phyloP scores from a whole-genome alignment of 352 stramenopile species.

The Phytopythium mirpurense region DNA sequence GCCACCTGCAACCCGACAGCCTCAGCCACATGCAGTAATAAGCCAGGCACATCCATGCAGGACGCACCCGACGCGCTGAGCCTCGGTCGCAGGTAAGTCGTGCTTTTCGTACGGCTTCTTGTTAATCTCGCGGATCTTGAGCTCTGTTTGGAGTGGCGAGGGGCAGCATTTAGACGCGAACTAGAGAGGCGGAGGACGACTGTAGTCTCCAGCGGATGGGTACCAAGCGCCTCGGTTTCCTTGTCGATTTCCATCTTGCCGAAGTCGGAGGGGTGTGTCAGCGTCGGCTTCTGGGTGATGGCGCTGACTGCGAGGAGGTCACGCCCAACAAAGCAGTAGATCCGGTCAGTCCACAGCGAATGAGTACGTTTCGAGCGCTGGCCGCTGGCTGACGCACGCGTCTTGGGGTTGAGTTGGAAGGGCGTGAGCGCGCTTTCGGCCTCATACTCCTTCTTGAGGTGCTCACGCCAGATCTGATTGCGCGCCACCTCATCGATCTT shows the following conservation, averaged over 20 bases:
- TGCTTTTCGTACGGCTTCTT: conserved; percentile 70
- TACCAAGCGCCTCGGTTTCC: conserved; percentile 52
- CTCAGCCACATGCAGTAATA: neutral
- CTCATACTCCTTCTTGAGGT: conserved; percentile 79
- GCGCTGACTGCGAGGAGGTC: conserved; percentile 50
- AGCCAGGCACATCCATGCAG: neutral
- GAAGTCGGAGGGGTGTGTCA: conserved; percentile 72
- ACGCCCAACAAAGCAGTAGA: neutral
- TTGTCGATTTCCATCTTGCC: conserved; percentile 46
- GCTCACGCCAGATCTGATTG: conserved; percentile 88
- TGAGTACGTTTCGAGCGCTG: no score
- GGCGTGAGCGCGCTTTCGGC: conserved; percentile 68
- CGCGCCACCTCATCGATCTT: conserved; percentile 82
- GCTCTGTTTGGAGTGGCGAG: conserved; percentile 10
- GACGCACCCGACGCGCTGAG: conserved; percentile 60
- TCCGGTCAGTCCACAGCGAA: neutral
- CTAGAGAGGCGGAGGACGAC: neutral
- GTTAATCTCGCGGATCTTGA: conserved; percentile 57
- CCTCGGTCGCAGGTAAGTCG: conserved; percentile 62
- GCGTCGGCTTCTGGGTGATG: conserved; percentile 71
- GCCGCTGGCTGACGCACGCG: conserved; percentile 50
- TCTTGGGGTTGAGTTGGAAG: conserved; percentile 85
- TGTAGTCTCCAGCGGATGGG: neutral
- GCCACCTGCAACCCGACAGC: conserved; percentile 34
- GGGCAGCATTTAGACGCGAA: neutral